Percentiles rank a stretch among this genome's conserved stretches.
These are phyloP conservation scores for Alternaria atra DNA, from an alignment of 2,329 filamentous ascomycete genomes.

Conservation along the genomic window DNA sequence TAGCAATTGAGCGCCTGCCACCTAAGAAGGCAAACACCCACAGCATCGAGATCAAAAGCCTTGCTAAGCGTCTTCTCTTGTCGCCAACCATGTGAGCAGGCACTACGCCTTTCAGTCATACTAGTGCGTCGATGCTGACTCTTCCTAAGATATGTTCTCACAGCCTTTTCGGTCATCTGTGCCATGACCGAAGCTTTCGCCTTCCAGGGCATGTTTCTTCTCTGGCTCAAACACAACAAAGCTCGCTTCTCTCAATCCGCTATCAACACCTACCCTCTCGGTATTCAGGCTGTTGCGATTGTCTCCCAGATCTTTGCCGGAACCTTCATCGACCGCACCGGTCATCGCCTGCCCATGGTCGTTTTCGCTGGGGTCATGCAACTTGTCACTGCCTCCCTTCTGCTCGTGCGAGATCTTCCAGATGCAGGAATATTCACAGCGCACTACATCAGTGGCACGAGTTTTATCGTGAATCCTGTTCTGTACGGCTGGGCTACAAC, in stretches of 20 bases:
- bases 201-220: constrained; percentile 33
- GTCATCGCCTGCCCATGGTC: constrained; percentile 44
- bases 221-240: constrained; percentile 30
- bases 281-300: constrained; percentile 65
- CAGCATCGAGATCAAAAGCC: constrained; percentile 27
- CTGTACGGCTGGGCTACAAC: constrained; percentile 53
- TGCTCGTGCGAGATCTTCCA: constrained; percentile 43
- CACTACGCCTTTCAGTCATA: neutral
- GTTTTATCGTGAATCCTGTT: constrained; percentile 51
- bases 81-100: constrained; percentile 23
- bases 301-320: constrained; percentile 54
- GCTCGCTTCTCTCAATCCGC: constrained; percentile 51
- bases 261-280: constrained; percentile 67
- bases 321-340: constrained; percentile 48
- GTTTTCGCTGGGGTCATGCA: constrained; percentile 44
- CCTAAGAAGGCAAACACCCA: constrained; percentile 31
- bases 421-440: constrained; percentile 47
- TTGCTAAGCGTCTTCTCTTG: constrained; percentile 26
- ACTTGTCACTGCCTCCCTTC: constrained; percentile 42
- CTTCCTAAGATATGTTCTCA: constrained; percentile 48
- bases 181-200: constrained; percentile 48
- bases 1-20: constrained; percentile 31
- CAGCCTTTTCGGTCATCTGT: constrained; percentile 47
- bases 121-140: neutral
- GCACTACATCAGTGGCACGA: constrained; percentile 49